Evolutionary conservation across 306 rosid genomes (phyloP).

Genomic region (Prosopis cineraria): DNA sequence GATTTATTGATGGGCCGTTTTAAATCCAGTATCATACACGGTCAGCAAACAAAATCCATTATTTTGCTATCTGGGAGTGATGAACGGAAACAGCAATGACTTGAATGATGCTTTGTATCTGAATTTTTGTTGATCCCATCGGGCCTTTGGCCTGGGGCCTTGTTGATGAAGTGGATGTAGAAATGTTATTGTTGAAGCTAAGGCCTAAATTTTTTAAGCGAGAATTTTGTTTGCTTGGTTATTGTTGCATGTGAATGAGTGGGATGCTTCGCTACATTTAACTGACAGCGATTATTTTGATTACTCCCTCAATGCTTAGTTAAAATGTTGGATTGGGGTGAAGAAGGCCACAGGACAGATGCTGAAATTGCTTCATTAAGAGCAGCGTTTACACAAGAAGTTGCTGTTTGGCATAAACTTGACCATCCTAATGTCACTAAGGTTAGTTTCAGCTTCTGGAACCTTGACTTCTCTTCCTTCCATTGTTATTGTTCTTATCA

Average conservation of each 20-base stretch:
- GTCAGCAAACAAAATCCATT: slow-evolving; percentile 15
- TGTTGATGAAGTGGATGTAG: neutral
- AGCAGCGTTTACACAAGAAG: slow-evolving; percentile 89
- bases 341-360: slow-evolving; percentile 91
- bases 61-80: slow-evolving; percentile 47
- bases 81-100: slow-evolving; percentile 41
- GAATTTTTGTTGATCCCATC: slow-evolving; percentile 49
- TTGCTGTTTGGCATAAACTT: slow-evolving; percentile 95
- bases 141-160: slow-evolving; percentile 20
- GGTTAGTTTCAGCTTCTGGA: slow-evolving; percentile 46
- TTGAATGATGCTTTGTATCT: slow-evolving; percentile 40
- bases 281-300: slow-evolving; percentile 29
- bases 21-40: slow-evolving; percentile 35
- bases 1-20: slow-evolving; percentile 43
- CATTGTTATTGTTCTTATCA: neutral
- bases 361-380: slow-evolving; percentile 80
- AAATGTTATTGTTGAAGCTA: neutral
- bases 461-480: neutral
- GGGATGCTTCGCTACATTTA: slow-evolving; percentile 5
- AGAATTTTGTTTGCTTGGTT: slow-evolving; percentile 14
- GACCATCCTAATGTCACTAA: slow-evolving; percentile 88
- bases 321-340: slow-evolving; percentile 94
- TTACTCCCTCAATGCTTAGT: slow-evolving; percentile 47
- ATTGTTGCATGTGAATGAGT: neutral
- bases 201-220: neutral